phyloP scores from a whole-genome alignment of 1,284 basidiomycete species.

The Heterobasidion occidentale region DNA sequence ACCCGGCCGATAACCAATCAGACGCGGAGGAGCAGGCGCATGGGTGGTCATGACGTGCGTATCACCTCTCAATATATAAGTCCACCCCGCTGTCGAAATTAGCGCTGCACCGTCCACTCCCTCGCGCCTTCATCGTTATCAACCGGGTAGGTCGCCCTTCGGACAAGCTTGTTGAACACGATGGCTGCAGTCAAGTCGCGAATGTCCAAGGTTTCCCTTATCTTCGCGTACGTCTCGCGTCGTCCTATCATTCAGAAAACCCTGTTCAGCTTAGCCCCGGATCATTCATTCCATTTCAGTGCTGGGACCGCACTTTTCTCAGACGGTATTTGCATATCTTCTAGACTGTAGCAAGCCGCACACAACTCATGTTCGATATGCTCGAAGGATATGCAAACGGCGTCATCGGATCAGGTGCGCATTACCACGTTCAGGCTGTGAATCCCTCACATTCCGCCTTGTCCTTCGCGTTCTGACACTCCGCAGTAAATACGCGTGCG shows the following conservation, averaged over 20 bases:
- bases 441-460: not conserved
- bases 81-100: no score
- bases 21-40: no score
- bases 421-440: not conserved
- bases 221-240: slow-evolving; percentile 57
- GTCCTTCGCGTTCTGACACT: not conserved
- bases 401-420: slow-evolving; percentile 67
- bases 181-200: not conserved
- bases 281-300: slow-evolving; percentile 24
- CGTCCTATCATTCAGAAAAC: not conserved
- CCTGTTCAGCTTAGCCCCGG: not conserved
- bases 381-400: slow-evolving; percentile 74
- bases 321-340: slow-evolving; percentile 48
- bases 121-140: no score
- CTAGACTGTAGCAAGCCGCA: not conserved
- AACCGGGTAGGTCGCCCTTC: not conserved
- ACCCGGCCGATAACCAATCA: no score
- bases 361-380: not conserved
- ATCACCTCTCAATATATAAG: no score
- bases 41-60: no score
- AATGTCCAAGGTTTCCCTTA: slow-evolving; percentile 51
- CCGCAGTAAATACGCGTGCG: slow-evolving; percentile 56
- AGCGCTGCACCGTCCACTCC: no score
- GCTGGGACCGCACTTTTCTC: slow-evolving; percentile 84
- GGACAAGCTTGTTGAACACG: not conserved